Conservation (phyloP, 1,139 yeast species). For the Saccharomycopsis hybrid region DNA sequence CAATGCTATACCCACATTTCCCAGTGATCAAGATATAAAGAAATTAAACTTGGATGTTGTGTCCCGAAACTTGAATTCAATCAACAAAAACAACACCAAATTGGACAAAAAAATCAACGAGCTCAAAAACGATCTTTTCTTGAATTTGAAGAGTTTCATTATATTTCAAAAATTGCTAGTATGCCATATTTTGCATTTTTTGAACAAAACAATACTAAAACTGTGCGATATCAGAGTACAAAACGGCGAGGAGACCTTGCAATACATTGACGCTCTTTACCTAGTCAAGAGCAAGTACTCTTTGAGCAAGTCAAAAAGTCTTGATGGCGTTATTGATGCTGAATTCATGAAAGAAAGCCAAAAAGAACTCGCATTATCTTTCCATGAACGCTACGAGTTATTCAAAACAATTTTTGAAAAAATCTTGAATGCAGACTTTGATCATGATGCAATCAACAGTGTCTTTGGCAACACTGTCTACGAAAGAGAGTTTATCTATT, state of each 20-base stretch:
- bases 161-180: conserved; percentile 12
- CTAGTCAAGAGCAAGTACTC: conserved; percentile 6
- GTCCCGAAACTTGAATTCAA: conserved; percentile 2
- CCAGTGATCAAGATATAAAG: conserved; percentile 1
- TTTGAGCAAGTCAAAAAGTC: conserved; percentile 1
- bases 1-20: background rate
- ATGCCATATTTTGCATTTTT: conserved; percentile 8
- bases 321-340: background rate
- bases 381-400: conserved; percentile 13
- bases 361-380: conserved; percentile 10
- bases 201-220: conserved; percentile 16
- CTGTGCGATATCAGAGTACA: background rate
- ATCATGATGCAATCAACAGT: conserved; percentile 1
- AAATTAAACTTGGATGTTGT: conserved; percentile 13
- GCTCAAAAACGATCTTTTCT: conserved; percentile 12
- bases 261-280: conserved; percentile 12
- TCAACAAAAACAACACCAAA: conserved; percentile 6
- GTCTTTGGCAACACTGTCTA: conserved; percentile 19
- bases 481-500: conserved; percentile 20
- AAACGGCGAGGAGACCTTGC: background rate
- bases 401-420: conserved; percentile 10
- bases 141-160: conserved; percentile 14
- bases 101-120: conserved; percentile 6
- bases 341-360: conserved; percentile 8
- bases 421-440: conserved; percentile 10